Conservation (phyloP, 2,329 filamentous ascomycete genomes). For the Penicillium sclerotigenum region DNA sequence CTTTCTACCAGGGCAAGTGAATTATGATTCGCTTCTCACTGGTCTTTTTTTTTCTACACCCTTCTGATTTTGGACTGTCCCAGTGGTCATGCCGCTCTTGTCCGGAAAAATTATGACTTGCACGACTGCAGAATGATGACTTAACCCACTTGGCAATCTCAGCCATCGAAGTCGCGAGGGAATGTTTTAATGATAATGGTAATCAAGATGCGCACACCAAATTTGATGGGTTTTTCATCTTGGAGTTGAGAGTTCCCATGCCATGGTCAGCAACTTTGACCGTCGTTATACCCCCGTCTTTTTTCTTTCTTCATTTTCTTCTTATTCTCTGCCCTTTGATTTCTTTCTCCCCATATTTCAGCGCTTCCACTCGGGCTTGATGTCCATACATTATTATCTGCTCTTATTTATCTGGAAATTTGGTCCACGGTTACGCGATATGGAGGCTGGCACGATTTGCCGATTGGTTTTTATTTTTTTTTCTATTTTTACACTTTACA, state of each 20-base stretch:
- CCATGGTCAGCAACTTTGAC: conserved; percentile 4
- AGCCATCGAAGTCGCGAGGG: conserved; percentile 17
- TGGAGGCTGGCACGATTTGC: background rate
- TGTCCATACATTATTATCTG: conserved; percentile 6
- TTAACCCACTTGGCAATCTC: conserved; percentile 24
- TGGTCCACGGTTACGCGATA: background rate
- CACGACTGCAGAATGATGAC: conserved; percentile 29
- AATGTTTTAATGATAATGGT: conserved; percentile 38
- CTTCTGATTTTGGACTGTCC: conserved; percentile 5
- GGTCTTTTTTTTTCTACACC: background rate
- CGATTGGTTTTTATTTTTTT: background rate
- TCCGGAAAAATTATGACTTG: conserved; percentile 28
- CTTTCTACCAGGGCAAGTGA: conserved; percentile 16
- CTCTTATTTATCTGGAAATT: background rate
- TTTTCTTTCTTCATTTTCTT: conserved; percentile 6
- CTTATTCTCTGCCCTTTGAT: conserved; percentile 3
- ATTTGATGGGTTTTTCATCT: conserved; percentile 4
- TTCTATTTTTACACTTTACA: conserved; percentile 1
- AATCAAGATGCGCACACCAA: conserved; percentile 24
- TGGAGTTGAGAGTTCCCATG: conserved; percentile 14
- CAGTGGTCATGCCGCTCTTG: conserved; percentile 16
- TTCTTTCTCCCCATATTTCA: background rate
- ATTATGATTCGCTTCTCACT: background rate
- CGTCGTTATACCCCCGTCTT: conserved; percentile 18
- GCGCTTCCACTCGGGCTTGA: conserved; percentile 6